Conservation (phyloP, 2,329 filamentous ascomycete species). For the Paraphoma sp. region DNA sequence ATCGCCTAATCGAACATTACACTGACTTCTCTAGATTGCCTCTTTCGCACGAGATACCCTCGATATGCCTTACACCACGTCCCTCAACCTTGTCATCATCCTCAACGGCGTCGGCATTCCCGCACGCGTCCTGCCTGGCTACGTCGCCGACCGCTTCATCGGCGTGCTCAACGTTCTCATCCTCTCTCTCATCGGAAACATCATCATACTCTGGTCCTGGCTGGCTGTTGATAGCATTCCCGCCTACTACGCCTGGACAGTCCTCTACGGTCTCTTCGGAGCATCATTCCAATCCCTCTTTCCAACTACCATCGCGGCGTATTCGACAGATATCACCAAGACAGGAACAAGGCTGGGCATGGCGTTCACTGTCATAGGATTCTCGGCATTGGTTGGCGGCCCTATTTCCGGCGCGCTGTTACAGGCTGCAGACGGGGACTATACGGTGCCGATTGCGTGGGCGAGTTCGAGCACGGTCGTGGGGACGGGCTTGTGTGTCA, state of each 20-base stretch:
- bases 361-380: slow-evolving; percentile 58
- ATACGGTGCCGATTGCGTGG: slow-evolving; percentile 30
- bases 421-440: slow-evolving; percentile 46
- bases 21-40: slow-evolving; percentile 30
- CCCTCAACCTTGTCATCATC: slow-evolving; percentile 63
- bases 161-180: slow-evolving; percentile 69
- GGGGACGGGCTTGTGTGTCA: slow-evolving; percentile 18
- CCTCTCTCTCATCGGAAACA: slow-evolving; percentile 54
- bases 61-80: slow-evolving; percentile 57
- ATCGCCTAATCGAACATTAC: background rate
- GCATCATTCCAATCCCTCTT: slow-evolving; percentile 49
- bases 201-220: slow-evolving; percentile 62
- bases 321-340: slow-evolving; percentile 37
- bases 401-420: slow-evolving; percentile 62
- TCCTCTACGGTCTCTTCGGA: slow-evolving; percentile 68
- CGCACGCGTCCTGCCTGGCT: slow-evolving; percentile 60
- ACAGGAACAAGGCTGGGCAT: slow-evolving; percentile 59
- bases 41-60: slow-evolving; percentile 50
- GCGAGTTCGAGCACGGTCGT: slow-evolving; percentile 23
- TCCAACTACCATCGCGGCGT: slow-evolving; percentile 49
- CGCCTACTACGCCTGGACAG: slow-evolving; percentile 67
- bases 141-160: slow-evolving; percentile 59
- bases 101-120: slow-evolving; percentile 63
- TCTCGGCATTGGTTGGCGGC: slow-evolving; percentile 60
- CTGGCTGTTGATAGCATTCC: slow-evolving; percentile 58